Evolutionary conservation across 164 flowering plant genomes (phyloP).

Genomic region (Annona cherimola): DNA sequence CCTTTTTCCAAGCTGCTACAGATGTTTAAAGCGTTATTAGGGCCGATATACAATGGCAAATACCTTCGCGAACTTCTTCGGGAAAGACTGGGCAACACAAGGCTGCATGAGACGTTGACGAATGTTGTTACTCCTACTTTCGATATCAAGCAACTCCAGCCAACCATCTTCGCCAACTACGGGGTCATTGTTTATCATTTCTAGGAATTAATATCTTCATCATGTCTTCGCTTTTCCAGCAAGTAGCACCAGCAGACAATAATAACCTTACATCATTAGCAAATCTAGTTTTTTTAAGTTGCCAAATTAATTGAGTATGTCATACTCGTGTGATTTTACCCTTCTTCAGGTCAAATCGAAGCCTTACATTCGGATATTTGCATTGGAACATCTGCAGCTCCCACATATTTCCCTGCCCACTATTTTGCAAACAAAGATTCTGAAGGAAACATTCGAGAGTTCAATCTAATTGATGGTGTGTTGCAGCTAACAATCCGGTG

Average conservation of each 20-base stretch:
- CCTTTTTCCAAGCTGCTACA: not conserved
- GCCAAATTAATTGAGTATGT: too few relatives aligned
- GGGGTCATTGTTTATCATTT: slow-evolving; percentile 5
- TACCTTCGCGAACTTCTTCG: slow-evolving; percentile 6
- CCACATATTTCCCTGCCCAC: slow-evolving; percentile 8
- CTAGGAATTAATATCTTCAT: too few relatives aligned
- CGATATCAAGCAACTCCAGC: slow-evolving; percentile 25
- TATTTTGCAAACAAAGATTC: slow-evolving; percentile 12
- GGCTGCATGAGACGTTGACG: slow-evolving; percentile 16
- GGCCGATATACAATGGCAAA: slow-evolving; percentile 22
- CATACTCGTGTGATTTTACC: slow-evolving; percentile 9
- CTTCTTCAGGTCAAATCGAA: slow-evolving; percentile 19
- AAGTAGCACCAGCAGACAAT: too few relatives aligned
- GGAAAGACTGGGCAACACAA: slow-evolving; percentile 11
- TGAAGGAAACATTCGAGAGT: not conserved
- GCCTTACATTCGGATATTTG: slow-evolving; percentile 24
- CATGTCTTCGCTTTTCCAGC: too few relatives aligned
- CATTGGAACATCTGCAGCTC: slow-evolving; percentile 2
- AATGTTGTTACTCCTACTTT: slow-evolving; percentile 17
- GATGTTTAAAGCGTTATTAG: slow-evolving; percentile 3
- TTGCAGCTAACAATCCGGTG: slow-evolving; percentile 13
- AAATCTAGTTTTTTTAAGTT: too few relatives aligned
- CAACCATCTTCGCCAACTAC: slow-evolving; percentile 25
- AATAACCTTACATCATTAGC: too few relatives aligned
- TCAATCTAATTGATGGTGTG: slow-evolving; percentile 6